Base-by-base conservation (phyloP, 2,329 filamentous ascomycete genomes). In the Fusarium sp. region DNA sequence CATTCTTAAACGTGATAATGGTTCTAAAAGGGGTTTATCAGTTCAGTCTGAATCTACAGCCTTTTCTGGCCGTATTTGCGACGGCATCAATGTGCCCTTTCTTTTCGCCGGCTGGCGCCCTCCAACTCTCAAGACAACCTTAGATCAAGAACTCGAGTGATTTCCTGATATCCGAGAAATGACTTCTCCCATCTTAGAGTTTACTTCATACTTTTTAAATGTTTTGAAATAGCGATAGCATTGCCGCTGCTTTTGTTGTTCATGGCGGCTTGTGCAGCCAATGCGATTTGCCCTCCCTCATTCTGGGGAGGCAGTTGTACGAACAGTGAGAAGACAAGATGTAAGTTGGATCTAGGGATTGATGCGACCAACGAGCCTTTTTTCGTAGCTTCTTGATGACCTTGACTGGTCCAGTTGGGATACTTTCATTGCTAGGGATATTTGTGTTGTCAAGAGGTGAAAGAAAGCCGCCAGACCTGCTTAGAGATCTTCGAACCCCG, bases 211-310 rank as follows among this genome's bases (percentile, higher is more conserved):
- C 9, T 29, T 20, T 20, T 20, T 13, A 4, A 41, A n/a, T 4
- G 5, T n/a, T 10, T n/a, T 1, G 0, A n/a, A n/a, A 5, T n/a
- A 10, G 11, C 1, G n/a, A 41, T 2, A 13, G 6, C 5, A 18
- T 41, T 20, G n/a, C 11, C 2, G 18, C 18, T 6, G 6, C 18
- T 41, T 41, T 20, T 41, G 39, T 41, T 41, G n/a, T 20, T 41
- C 18, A 13, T 5, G 18, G 18, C 11, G 9, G 39, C 11, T 41
- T 20, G 10, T 41, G n/a, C 18, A 41, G 5, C 10, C 10, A 13
- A 41, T 11, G 39, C 9, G 9, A 3, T n/a, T 41, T 41, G 4
- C 4, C 6, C 39, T 41, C 37, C 4, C 39, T 7, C 8, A n/a
- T 16, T n/a, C 4, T 39, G 3, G 9, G 39, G 27, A 29, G 27